These are phyloP conservation scores for Brassica napus DNA, from an alignment of 345 rosid genomes.

Conservation along the genomic window Da-Ae NC_063438.1:5908001-5908500, in stretches of 20 bases:
- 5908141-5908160: neutral
- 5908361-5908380: neutral
- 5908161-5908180: neutral
- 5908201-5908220: neutral
- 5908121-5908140: neutral
- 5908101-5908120: neutral
- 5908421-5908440: neutral
- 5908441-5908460: neutral
- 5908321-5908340: neutral
- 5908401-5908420: neutral
- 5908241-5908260: neutral
- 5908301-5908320: neutral
- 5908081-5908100: neutral
- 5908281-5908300: neutral
- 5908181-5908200: neutral
- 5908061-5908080: neutral
- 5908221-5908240: neutral
- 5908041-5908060: neutral
- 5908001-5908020: neutral
- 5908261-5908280: neutral
- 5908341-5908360: neutral
- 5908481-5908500: neutral
- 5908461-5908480: neutral
- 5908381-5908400: neutral
- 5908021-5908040: neutral